phyloP scores from a whole-genome alignment of 768 basidiomycete genomes.

The Amyloporia xantha region DNA sequence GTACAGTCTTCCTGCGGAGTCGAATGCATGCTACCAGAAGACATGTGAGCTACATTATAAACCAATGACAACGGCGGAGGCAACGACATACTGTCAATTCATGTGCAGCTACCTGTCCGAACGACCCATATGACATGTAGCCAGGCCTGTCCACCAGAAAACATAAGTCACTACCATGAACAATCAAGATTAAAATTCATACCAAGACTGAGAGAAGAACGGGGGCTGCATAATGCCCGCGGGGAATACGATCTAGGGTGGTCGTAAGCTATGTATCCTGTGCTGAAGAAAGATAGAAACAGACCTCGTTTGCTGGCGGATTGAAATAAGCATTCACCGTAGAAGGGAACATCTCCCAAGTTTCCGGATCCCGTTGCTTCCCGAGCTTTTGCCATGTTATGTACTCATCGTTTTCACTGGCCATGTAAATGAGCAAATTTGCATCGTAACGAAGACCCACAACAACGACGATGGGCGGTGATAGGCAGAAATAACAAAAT shows the following conservation, averaged over 20 bases:
- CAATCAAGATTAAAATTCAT: slow-evolving; percentile 12
- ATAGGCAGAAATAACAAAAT: slow-evolving; percentile 8
- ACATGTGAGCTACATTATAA: neutral
- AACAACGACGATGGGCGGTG: neutral
- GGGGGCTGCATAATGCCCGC: slow-evolving; percentile 93
- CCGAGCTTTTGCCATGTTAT: slow-evolving; percentile 77
- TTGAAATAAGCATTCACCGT: slow-evolving; percentile 88
- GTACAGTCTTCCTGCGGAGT: slow-evolving; percentile 84
- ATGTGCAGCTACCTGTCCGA: slow-evolving; percentile 89
- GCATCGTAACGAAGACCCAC: slow-evolving; percentile 6
- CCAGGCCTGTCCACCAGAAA: slow-evolving; percentile 52
- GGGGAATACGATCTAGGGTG: slow-evolving; percentile 85
- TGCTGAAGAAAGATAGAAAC: slow-evolving; percentile 1
- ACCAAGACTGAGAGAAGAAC: slow-evolving; percentile 83
- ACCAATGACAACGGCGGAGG: neutral
- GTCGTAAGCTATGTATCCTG: neutral
- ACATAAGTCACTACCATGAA: slow-evolving; percentile 3
- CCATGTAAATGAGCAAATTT: slow-evolving; percentile 21
- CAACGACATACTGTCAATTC: slow-evolving; percentile 66
- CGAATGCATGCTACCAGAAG: slow-evolving; percentile 69
- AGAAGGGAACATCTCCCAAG: slow-evolving; percentile 87
- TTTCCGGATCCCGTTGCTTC: slow-evolving; percentile 53
- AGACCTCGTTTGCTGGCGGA: slow-evolving; percentile 80
- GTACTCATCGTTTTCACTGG: slow-evolving; percentile 54
- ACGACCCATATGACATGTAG: slow-evolving; percentile 87